Base-by-base conservation (phyloP, 2,329 filamentous ascomycete genomes). In the Arthrobotrys entomopaga region DNA sequence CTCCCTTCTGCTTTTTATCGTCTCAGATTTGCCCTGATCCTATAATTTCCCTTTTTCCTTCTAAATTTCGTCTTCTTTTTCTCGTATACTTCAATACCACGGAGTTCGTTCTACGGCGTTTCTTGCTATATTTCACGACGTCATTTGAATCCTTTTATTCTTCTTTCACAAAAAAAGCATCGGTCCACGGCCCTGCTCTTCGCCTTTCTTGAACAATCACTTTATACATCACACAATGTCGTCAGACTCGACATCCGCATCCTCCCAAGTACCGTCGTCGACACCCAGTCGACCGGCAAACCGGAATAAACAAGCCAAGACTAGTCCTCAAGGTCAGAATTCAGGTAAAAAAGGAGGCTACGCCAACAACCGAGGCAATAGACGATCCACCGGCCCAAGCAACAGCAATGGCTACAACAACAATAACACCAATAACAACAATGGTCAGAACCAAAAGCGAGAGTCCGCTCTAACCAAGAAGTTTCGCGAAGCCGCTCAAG, bases 381-480 rank as follows among this genome's bases (percentile, higher is more conserved):
- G 61, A 13, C 38, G 61, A 11, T 38, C 48, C 13, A 56, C 56
- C 16, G 43, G 16, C 19, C 29, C 29, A 5, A 34, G 29, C 29
- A 34, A 34, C 29, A 34, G 29, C 29, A 34, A 34, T 34, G 29
- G 29, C 29, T 34, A 34, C 29, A 34, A 34, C 29, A 34, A 34
- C 29, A n/a, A n/a, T n/a, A n/a, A n/a, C n/a, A n/a, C n/a, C n/a
- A 22, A 56, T 19, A 50, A 29, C 24, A 40, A 56, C 13, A 49
- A 20, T 20, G 46, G 46, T 19, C 46, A 50, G 46, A 50, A 50
- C 63, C 63, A 42, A 43, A 29, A 50, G 29, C 67, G 65, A 29
- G 70, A 74, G 24, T 74, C 70, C 10, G 70, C 70, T 1, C 29
- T 74, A 8, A 74, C 70, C 8, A 74, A 64, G 52, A 67, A 67